Evolutionary conservation across 2,329 filamentous ascomycete species (phyloP).

Genomic region (Aspergillus unguis): DNA sequence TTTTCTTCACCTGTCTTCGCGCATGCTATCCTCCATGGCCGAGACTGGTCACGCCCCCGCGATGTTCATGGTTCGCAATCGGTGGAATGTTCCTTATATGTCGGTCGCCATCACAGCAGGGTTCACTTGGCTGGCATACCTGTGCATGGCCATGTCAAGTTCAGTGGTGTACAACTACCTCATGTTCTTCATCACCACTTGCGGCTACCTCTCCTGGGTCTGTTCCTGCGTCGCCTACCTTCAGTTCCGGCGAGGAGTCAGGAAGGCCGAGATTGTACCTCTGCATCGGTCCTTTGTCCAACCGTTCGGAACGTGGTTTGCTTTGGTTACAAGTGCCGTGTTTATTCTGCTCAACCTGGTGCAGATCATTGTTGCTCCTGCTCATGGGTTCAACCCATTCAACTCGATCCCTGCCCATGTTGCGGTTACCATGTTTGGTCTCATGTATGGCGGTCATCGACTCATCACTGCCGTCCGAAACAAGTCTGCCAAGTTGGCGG

Average conservation of each 20-base stretch:
- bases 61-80: slow-evolving; percentile 58
- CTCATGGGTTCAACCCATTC: slow-evolving; percentile 55
- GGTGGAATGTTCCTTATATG: slow-evolving; percentile 59
- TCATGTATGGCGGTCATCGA: slow-evolving; percentile 53
- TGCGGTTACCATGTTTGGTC: slow-evolving; percentile 59
- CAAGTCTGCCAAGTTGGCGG: not conserved
- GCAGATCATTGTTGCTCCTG: slow-evolving; percentile 61
- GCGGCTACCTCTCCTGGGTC: slow-evolving; percentile 66
- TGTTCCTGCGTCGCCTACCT: slow-evolving; percentile 59
- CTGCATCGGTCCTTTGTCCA: slow-evolving; percentile 54
- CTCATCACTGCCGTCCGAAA: slow-evolving; percentile 25
- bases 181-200: slow-evolving; percentile 65
- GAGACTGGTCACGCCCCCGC: slow-evolving; percentile 60
- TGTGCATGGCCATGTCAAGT: slow-evolving; percentile 61
- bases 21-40: slow-evolving; percentile 63
- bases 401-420: slow-evolving; percentile 63
- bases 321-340: slow-evolving; percentile 52
- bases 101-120: slow-evolving; percentile 55
- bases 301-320: slow-evolving; percentile 63
- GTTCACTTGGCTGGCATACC: slow-evolving; percentile 62
- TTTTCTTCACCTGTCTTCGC: slow-evolving; percentile 69
- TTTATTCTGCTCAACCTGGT: slow-evolving; percentile 68
- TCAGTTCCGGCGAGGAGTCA: slow-evolving; percentile 51
- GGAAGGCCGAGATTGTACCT: slow-evolving; percentile 41
- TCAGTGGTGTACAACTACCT: slow-evolving; percentile 65